phyloP scores from a whole-genome alignment of 495 filamentous ascomycete genomes.

The Penicillium odoratum region DNA sequence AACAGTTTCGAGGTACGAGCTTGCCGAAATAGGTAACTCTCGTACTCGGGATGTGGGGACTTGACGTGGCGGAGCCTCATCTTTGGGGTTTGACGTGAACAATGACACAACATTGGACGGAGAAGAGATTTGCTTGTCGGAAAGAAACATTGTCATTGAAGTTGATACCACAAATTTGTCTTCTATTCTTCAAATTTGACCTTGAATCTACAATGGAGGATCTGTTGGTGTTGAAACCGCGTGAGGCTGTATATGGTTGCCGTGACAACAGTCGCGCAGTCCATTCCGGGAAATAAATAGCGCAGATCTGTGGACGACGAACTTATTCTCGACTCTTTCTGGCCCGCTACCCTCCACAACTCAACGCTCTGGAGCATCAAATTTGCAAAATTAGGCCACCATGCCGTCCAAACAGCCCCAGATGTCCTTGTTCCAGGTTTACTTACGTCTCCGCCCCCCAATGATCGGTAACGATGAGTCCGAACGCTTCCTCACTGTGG shows the following conservation, averaged over 20 bases:
- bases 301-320: constrained; percentile 21
- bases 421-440: constrained; percentile 84
- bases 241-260: constrained; percentile 13
- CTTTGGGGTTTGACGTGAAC: not conserved
- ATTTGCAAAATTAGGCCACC: constrained; percentile 5
- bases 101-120: not conserved
- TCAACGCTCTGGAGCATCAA: constrained; percentile 6
- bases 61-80: not conserved
- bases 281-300: constrained; percentile 13
- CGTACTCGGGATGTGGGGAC: constrained; percentile 4
- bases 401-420: constrained; percentile 46
- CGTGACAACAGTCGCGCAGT: constrained; percentile 13
- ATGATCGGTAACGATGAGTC: constrained; percentile 35
- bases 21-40: not conserved
- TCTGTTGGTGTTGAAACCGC: not conserved
- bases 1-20: not conserved
- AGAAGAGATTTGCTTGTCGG: not conserved
- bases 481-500: constrained; percentile 79
- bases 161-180: too few relatives aligned
- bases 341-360: constrained; percentile 17
- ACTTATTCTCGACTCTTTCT: constrained; percentile 11
- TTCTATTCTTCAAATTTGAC: too few relatives aligned
- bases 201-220: not conserved
- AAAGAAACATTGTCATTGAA: too few relatives aligned
- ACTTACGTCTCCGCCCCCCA: constrained; percentile 82